Percentiles rank a stretch among this genome's conserved stretches.
These are phyloP conservation scores for Oryza glaberrima DNA, from an alignment of 176 grass and related monocot genomes.

Conservation along the genomic window DNA sequence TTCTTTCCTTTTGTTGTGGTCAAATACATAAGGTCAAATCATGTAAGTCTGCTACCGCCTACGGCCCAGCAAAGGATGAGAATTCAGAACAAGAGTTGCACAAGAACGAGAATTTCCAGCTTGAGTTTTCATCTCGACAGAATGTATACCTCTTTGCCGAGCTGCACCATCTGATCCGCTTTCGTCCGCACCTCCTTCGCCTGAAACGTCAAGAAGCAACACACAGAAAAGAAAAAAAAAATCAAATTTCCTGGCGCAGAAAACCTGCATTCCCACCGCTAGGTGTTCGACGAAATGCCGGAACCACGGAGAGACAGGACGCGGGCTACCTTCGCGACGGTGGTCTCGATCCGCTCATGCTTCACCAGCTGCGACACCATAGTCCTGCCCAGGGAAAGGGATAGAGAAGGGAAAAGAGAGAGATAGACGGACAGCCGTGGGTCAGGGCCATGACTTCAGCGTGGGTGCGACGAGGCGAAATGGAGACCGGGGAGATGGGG, in stretches of 20 bases:
- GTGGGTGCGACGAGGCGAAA: not conserved
- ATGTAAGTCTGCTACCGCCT: not conserved
- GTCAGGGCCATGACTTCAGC: not conserved
- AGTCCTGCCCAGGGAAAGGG: slow-evolving; percentile 49
- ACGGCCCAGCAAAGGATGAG: not conserved
- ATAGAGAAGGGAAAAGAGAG: not conserved
- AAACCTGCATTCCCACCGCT: not conserved
- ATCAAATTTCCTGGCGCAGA: not conserved
- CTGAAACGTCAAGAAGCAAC: slow-evolving; percentile 38
- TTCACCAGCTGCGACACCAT: slow-evolving; percentile 98
- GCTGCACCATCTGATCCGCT: slow-evolving; percentile 97
- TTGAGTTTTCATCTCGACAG: not conserved
- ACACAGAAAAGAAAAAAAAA: not conserved
- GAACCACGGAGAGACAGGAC: not conserved
- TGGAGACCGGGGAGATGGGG: not conserved
- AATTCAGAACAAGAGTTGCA: not conserved
- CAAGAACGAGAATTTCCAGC: not conserved
- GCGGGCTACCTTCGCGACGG: slow-evolving; percentile 71
- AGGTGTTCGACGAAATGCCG: slow-evolving; percentile 15
- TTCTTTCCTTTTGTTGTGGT: not conserved
- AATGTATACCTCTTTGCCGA: slow-evolving; percentile 70
- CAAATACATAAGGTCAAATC: not conserved
- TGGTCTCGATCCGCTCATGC: slow-evolving; percentile 95
- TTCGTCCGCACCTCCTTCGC: slow-evolving; percentile 86
- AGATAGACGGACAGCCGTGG: not conserved